Conservation (phyloP, 257 asterid genomes). For the Fraxinus americana region DNA sequence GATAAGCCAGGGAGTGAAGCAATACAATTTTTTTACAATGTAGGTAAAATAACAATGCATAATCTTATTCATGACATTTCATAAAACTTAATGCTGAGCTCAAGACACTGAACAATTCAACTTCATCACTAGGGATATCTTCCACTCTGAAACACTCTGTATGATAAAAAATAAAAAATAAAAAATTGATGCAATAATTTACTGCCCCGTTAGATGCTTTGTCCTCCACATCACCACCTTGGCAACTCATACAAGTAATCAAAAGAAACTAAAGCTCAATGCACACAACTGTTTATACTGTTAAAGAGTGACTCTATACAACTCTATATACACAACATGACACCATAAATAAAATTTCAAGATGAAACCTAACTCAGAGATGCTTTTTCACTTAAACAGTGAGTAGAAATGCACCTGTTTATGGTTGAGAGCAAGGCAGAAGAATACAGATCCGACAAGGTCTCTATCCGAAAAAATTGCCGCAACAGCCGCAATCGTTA, state of each 20-base stretch:
- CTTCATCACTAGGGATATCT: neutral
- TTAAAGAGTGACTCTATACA: slow-evolving; percentile 18
- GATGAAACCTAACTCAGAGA: slow-evolving; percentile 10
- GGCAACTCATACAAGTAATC: neutral
- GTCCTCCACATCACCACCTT: slow-evolving; percentile 9
- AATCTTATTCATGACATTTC: neutral
- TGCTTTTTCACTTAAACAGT: slow-evolving; percentile 2
- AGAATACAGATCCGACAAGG: slow-evolving; percentile 72
- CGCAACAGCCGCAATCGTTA: slow-evolving; percentile 82
- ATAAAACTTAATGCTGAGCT: neutral
- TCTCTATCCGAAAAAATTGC: slow-evolving; percentile 78
- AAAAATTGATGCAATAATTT: neutral
- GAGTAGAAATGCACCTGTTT: slow-evolving; percentile 67
- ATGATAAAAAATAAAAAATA: neutral
- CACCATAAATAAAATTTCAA: slow-evolving; percentile 10
- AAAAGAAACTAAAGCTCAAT: slow-evolving; percentile 8
- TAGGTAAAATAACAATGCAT: neutral
- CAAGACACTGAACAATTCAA: neutral
- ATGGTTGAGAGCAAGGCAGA: slow-evolving; percentile 93
- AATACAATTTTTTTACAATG: neutral
- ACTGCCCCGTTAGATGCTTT: neutral
- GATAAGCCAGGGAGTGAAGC: slow-evolving; percentile 10
- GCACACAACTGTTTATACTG: neutral
- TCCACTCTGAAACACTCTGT: neutral
- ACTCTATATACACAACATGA: slow-evolving; percentile 11